Evolutionary conservation across 768 basidiomycete genomes (phyloP).

Genomic region (Fomitopsis serialis): DNA sequence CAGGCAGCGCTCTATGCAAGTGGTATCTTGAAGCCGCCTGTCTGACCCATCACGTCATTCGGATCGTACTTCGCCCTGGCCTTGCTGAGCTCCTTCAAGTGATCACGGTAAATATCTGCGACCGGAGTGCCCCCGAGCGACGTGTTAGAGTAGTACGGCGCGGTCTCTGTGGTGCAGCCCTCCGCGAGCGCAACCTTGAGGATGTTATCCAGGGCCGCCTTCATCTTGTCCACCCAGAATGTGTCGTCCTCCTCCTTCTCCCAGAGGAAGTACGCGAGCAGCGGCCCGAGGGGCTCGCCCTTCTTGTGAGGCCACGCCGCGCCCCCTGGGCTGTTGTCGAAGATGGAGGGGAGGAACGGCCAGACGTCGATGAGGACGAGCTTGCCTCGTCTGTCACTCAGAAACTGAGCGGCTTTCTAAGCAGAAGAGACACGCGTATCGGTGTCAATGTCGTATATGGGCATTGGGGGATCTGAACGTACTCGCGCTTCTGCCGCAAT

Average conservation of each 20-base stretch:
- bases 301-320: background rate
- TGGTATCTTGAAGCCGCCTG: background rate
- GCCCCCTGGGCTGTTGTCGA: background rate
- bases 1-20: background rate
- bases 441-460: background rate
- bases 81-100: background rate
- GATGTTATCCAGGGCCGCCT: background rate
- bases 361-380: background rate
- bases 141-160: background rate
- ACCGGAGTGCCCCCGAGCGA: background rate
- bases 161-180: background rate
- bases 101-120: background rate
- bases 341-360: background rate
- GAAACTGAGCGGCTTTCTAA: background rate
- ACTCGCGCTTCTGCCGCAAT: background rate
- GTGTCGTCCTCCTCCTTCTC: background rate
- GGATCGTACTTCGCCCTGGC: background rate
- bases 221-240: background rate
- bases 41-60: background rate
- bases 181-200: background rate
- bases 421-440: no score
- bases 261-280: background rate
- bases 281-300: background rate
- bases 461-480: background rate
- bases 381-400: background rate